Conservation (phyloP, 2,329 filamentous ascomycete genomes). For the Diplodia corticola region DNA sequence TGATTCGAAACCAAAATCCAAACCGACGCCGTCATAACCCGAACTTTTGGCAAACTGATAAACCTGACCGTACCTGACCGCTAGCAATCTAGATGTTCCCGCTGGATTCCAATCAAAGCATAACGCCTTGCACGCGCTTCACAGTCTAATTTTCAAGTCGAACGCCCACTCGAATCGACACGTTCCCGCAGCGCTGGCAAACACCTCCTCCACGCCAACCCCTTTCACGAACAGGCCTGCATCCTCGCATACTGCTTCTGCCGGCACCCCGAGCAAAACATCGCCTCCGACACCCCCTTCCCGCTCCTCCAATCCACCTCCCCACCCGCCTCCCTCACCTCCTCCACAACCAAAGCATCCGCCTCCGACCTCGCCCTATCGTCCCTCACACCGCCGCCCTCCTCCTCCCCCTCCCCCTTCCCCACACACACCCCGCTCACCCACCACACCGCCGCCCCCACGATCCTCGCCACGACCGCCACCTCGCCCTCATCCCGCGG, state of each 20-base stretch:
- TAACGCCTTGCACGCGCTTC: slow-evolving; percentile 3
- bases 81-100: not conserved
- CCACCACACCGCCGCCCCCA: slow-evolving; percentile 75
- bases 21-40: not conserved
- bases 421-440: slow-evolving; percentile 46
- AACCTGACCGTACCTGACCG: not conserved
- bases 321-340: not conserved
- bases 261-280: slow-evolving; percentile 15
- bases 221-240: not conserved
- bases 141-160: not conserved
- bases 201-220: too few species aligned
- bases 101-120: not conserved
- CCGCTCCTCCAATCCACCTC: not conserved
- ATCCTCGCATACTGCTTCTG: slow-evolving; percentile 13
- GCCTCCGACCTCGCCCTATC: slow-evolving; percentile 26
- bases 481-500: slow-evolving; percentile 70
- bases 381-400: slow-evolving; percentile 24
- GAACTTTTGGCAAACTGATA: not conserved
- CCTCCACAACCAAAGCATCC: slow-evolving; percentile 23
- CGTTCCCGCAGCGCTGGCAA: not conserved
- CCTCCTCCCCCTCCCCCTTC: slow-evolving; percentile 25
- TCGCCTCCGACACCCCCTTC: not conserved
- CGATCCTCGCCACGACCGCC: slow-evolving; percentile 65
- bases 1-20: not conserved
- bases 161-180: not conserved